Base-by-base conservation (phyloP, 2,329 filamentous ascomycete species). In the Aspergillus ochraceoroseus region DNA sequence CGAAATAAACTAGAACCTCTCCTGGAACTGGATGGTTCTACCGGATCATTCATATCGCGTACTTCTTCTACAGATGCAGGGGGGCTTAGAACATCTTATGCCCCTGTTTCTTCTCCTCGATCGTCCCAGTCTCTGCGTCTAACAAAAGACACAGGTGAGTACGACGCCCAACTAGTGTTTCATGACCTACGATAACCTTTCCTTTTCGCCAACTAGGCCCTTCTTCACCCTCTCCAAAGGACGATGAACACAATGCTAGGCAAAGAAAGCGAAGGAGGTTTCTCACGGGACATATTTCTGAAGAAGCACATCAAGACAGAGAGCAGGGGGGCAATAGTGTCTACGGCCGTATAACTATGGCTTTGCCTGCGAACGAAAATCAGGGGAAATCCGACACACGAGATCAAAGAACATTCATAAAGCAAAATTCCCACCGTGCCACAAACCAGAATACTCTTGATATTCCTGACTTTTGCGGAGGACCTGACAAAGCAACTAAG, bases 201-300 rank as follows among this genome's bases (percentile, higher is more conserved):
- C 20, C 20, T 9, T 34, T 26, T 12, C 12, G 12, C 14, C 32
- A n/a, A 7, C 25, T 14, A 3, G 11, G 11, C 8, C 25, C 12
- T 9, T 35, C 38, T 25, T 25, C 14, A 7, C 19, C 25, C 9
- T 25, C 5, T 19, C 11, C 28, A 31, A 13, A 19, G 13, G 32
- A 15, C 9, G 26, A 25, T 13, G 38, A 17, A 30, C 22, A 25
- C 8, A 23, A 7, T 13, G 26, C 6, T 19, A 35, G 31, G 30
- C 41, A 31, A 25, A 26, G 35, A 38, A 48, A 48, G 26, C 45
- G 45, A n/a, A 32, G 45, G 23, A 50, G 38, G 20, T 19, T 38
- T 19, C n/a, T n/a, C n/a, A n/a, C n/a, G n/a, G n/a, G n/a, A n/a
- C n/a, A n/a, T n/a, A n/a, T 22, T 12, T 12, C n/a, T 7, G 23